Evolutionary conservation across 371 early-diverging fungal genomes (phyloP).

Genomic region (Apophysomyces ossiformis): DNA sequence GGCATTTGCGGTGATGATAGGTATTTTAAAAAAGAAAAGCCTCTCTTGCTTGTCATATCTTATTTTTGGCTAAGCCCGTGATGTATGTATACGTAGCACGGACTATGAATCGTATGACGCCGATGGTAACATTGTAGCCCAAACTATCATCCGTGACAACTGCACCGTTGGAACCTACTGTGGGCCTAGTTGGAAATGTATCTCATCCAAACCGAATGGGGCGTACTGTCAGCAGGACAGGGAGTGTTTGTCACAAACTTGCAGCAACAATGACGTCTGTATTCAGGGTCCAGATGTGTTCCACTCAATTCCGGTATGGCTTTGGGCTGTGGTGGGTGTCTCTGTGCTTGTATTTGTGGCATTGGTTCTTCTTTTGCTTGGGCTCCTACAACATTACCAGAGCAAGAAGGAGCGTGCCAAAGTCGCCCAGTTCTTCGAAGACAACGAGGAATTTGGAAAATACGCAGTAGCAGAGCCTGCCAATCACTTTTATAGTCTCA

Average conservation of each 20-base stretch:
- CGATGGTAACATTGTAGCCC: conserved; percentile 27
- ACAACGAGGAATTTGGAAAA: conserved; percentile 48
- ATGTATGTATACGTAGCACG: conserved; percentile 13
- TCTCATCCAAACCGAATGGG: conserved; percentile 28
- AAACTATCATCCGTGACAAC: conserved; percentile 52
- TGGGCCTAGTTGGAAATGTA: conserved; percentile 24
- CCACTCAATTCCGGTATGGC: conserved; percentile 39
- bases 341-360: conserved; percentile 42
- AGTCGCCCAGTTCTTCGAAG: conserved; percentile 45
- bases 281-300: conserved; percentile 50
- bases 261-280: conserved; percentile 37
- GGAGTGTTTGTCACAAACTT: conserved; percentile 48
- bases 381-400: conserved; percentile 53
- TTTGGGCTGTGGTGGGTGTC: conserved; percentile 46
- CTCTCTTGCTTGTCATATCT: too few species aligned
- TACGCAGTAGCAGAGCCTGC: conserved; percentile 36
- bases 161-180: conserved; percentile 51
- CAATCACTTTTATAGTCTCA: neutral
- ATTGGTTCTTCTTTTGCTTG: conserved; percentile 31
- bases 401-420: conserved; percentile 49
- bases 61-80: conserved; percentile 2
- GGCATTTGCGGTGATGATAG: conserved; percentile 48
- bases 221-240: conserved; percentile 42
- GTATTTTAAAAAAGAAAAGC: conserved; percentile 29
- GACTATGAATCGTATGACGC: conserved; percentile 40